Base-by-base conservation (phyloP, 192 early-diverging fungal species). In the Martensiomyces pterosporus region DNA sequence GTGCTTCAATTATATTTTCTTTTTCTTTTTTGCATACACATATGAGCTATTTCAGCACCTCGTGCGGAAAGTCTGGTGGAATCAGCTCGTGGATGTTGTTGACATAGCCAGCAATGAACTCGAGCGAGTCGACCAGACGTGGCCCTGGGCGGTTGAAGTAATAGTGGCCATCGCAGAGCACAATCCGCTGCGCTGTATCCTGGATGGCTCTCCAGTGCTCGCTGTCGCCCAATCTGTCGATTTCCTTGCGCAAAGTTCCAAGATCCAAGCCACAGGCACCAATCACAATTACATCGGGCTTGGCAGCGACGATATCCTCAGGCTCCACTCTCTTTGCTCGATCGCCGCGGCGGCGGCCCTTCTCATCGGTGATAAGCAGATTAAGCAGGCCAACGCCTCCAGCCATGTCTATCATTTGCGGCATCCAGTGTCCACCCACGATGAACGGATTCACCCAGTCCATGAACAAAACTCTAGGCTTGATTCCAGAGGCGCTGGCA, bases 121-220 rank as follows among this genome's bases (percentile, higher is more conserved):
- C 80, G 22, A 79, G 50, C 19, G 74, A 61, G 40, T 81, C 80
- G 16, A 81, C 75, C 7, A 81, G 42, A 39, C 80, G 47, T 24
- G 77, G 77, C 2, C 80, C 77, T 3, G 80, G 77, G 6, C 80
- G 57, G 44, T 81, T 81, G 50, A 79, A 81, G 70, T 78, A 78
- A 49, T 80, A 64, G 50, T 78, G 66, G n/a, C 80, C 80, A 57
- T 81, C 75, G 33, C 79, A 76, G n/a, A 81, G 26, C 12, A 64
- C 62, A 25, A 81, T 45, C 17, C 58, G 36, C 3, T 40, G 41
- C 9, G 35, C 51, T 6, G 51, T 16, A 10, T 18, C n/a, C 22
- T 42, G 51, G 13, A 53, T 26, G 15, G 51, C 41, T 33, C 21
- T n/a, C 51, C 51, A 53, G 22, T 49, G 32, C 0, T 39, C 38